These are phyloP conservation scores for Sporobolomyces pararoseus DNA, from an alignment of 768 basidiomycete species.

Conservation along the genomic window DNA sequence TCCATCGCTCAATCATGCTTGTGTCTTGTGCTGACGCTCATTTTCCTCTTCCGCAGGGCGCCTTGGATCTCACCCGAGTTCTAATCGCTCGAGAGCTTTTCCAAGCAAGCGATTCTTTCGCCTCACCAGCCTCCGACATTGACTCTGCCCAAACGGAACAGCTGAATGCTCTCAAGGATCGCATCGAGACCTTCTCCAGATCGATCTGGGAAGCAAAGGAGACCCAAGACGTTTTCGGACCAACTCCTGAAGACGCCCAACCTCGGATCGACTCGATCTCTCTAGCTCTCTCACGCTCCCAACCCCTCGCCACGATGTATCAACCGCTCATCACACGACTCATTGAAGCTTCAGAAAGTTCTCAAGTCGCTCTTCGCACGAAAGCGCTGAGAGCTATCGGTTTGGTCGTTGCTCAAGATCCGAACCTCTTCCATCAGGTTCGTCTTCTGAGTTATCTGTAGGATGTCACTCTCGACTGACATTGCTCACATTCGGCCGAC, in stretches of 20 bases:
- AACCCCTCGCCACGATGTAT: constrained; percentile 73
- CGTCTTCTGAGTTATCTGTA: too few relatives aligned
- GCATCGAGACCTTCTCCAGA: neutral
- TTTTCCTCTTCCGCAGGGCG: constrained; percentile 23
- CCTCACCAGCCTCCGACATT: neutral
- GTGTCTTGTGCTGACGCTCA: neutral
- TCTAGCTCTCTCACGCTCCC: constrained; percentile 71
- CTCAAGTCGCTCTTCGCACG: constrained; percentile 85
- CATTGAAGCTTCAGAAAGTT: constrained; percentile 72
- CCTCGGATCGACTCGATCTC: constrained; percentile 64
- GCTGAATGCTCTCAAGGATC: neutral
- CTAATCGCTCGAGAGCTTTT: constrained; percentile 23
- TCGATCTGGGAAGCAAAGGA: constrained; percentile 18
- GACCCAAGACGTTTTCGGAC: constrained; percentile 37
- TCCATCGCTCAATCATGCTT: too few relatives aligned
- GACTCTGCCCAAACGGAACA: neutral
- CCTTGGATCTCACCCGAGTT: constrained; percentile 30
- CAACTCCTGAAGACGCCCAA: constrained; percentile 67
- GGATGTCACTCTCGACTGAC: too few relatives aligned
- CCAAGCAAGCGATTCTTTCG: neutral
- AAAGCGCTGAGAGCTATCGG: constrained; percentile 88
- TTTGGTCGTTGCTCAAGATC: constrained; percentile 82
- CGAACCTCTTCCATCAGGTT: constrained; percentile 71
- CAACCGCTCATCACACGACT: constrained; percentile 77
- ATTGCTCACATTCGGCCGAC: neutral